Evolutionary conservation across 1,284 basidiomycete species (phyloP).

Genomic region (Polyporus tsugae): DNA sequence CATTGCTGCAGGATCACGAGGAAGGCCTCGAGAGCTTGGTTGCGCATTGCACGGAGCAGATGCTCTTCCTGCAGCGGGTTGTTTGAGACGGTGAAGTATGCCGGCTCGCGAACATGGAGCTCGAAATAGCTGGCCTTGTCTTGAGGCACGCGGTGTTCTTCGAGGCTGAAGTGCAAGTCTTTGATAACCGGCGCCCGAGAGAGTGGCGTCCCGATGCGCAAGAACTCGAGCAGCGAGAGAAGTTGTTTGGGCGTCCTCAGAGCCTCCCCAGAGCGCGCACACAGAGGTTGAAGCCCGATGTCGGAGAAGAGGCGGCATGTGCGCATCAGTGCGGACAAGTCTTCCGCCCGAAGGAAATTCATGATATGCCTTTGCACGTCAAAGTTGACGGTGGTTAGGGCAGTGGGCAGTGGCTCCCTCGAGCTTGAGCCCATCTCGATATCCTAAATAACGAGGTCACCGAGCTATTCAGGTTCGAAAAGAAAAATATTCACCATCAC

Average conservation of each 20-base stretch:
- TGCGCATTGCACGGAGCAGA: constrained; percentile 11
- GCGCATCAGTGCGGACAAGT: constrained; percentile 12
- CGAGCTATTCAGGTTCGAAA: background rate
- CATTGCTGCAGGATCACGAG: constrained; percentile 12
- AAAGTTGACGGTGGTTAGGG: constrained; percentile 16
- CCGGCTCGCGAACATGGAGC: constrained; percentile 1
- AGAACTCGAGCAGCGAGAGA: constrained; percentile 10
- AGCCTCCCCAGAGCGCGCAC: background rate
- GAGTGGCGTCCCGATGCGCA: background rate
- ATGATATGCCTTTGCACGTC: constrained; percentile 16
- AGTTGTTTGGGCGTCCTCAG: constrained; percentile 8
- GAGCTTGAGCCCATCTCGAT: background rate
- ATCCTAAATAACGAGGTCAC: background rate
- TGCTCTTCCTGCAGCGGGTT: constrained; percentile 12
- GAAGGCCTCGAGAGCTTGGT: constrained; percentile 10
- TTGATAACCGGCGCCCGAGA: constrained; percentile 11
- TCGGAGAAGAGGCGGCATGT: constrained; percentile 11
- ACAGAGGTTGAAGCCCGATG: constrained; percentile 6
- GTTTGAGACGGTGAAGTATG: constrained; percentile 3
- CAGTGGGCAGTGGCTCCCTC: background rate
- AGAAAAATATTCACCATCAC: background rate
- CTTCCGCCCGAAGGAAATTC: constrained; percentile 6
- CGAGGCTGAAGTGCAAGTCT: constrained; percentile 1
- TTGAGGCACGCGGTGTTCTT: constrained; percentile 7
- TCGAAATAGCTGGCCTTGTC: constrained; percentile 16